A percentile compares a stretch with the other conserved stretches of the same genome.
These are phyloP conservation scores for Ocimum tenuiflorum DNA, from an alignment of 257 asterid genomes.

Conservation along the genomic window DNA sequence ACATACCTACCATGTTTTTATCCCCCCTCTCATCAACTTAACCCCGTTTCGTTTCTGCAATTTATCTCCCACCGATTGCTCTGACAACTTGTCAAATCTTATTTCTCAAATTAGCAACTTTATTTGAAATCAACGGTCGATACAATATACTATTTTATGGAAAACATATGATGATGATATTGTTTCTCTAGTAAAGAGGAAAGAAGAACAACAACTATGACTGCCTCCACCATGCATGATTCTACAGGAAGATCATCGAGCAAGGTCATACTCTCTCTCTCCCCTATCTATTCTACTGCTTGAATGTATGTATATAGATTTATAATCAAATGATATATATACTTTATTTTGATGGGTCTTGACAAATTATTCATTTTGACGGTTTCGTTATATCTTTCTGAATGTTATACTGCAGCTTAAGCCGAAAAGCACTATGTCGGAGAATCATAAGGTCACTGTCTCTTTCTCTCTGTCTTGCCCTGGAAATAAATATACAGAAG, in stretches of 20 bases:
- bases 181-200: neutral
- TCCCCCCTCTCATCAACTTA: too few relatives aligned
- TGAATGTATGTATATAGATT: too few relatives aligned
- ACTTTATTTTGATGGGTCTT: neutral
- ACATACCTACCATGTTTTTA: too few relatives aligned
- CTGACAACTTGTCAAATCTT: constrained; percentile 14
- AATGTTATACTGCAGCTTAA: neutral
- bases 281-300: neutral
- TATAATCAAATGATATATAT: too few relatives aligned
- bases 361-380: neutral
- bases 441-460: neutral
- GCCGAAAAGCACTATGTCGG: constrained; percentile 6
- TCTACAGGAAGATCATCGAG: neutral
- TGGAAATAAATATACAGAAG: neutral
- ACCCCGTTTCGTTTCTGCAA: too few relatives aligned
- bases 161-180: neutral
- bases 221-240: neutral
- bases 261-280: constrained; percentile 18
- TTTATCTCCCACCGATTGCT: neutral
- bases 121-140: constrained; percentile 8
- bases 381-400: neutral
- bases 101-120: neutral
- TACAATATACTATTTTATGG: neutral
- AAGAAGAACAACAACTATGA: neutral
- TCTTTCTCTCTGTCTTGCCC: neutral